Evolutionary conservation across 805 yeast species (phyloP), one percentile per base, ranked within the genome.

Genomic region (Nakazawaea holstii): DNA sequence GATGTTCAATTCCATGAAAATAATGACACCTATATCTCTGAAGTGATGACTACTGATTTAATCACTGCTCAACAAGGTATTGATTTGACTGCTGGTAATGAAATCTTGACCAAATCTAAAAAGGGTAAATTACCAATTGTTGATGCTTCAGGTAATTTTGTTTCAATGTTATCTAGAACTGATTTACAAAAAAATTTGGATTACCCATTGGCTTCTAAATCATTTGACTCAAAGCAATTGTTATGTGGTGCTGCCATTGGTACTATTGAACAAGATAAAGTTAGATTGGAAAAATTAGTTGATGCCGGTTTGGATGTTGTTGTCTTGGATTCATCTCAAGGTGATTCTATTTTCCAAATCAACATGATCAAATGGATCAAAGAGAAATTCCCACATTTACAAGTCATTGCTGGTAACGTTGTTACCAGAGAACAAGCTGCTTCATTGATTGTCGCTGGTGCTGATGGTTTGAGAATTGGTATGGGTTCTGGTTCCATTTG

Each of bases 401-500:
- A 94, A 71, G 87, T 94, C 55, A 82, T 94, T 70, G 99, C 95
- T 52, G 99, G 99, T 78, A 94, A 94, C 67, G 99, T 94, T 62
- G 98, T 91, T 52, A 91, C 97, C 57, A 86, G 99, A 70, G 99
- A 92, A 70, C 99, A 94, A 77, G 98, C 99, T 58, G 99, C 99
- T 52, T 77, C 81, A 63, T 79, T 94, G 64, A 92, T 90, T 61
- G 84, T 78, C 60, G 97, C 96, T 45, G 99, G 99, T 72, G 96
- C 95, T 46, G 99, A 94, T 68, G 98, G 91, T 67, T 77, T 94
- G 62, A 89, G 98, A 80, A 92, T 94, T 59, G 99, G 99, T 74
- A 94, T 94, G 99, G 99, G 99, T 66, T 88, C 98, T 31, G 99
- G 99, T 62, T 89, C 97, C 53, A 95, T 95, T 67, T 94, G 99